phyloP scores from a whole-genome alignment of 2,329 filamentous ascomycete species.

The Fusarium haematococcum region DNA sequence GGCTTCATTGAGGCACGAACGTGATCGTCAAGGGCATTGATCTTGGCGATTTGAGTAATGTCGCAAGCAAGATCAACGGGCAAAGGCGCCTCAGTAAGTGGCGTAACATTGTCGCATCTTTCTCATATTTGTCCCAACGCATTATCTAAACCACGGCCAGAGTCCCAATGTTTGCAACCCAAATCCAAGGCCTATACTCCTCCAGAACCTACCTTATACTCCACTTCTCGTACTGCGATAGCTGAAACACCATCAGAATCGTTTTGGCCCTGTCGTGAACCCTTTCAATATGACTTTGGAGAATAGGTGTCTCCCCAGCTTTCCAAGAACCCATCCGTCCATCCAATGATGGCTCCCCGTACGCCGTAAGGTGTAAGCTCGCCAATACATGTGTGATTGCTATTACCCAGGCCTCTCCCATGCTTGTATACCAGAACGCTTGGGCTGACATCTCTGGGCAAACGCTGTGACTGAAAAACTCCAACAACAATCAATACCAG shows the following conservation, averaged over 20 bases:
- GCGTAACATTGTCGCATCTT: too few species aligned
- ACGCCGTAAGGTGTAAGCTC: slow-evolving; percentile 3
- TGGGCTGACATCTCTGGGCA: background rate
- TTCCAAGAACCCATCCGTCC: slow-evolving; percentile 5
- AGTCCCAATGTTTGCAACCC: background rate
- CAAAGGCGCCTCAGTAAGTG: background rate
- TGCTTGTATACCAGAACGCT: background rate
- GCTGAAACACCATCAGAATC: background rate
- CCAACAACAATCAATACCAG: slow-evolving; percentile 1
- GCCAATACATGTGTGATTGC: background rate
- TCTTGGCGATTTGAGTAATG: background rate
- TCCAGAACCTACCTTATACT: background rate
- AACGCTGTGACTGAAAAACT: background rate
- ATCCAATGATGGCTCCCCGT: slow-evolving; percentile 1
- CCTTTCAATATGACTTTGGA: background rate
- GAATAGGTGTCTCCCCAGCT: slow-evolving; percentile 5
- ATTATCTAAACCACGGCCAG: background rate
- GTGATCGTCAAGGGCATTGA: background rate
- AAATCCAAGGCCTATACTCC: background rate
- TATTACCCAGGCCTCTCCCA: background rate
- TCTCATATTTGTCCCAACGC: too few species aligned
- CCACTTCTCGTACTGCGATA: background rate
- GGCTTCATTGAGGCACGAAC: background rate
- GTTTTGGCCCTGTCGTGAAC: background rate
- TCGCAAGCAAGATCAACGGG: background rate